Evolutionary conservation across 179 eudicot genomes (phyloP).

Genomic region (Patellifolia procumbens): DNA sequence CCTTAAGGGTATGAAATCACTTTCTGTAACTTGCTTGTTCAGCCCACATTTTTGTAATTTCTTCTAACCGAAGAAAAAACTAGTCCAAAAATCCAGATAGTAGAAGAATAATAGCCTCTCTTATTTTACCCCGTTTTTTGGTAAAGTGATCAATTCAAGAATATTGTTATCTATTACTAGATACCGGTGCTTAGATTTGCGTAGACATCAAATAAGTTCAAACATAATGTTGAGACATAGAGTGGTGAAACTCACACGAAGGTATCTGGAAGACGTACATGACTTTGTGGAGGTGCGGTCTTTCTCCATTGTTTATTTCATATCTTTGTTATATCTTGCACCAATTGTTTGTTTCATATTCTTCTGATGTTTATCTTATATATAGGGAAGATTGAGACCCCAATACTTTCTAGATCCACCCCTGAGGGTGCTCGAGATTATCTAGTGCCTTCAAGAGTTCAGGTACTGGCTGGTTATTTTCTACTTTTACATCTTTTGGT

Average conservation of each 20-base stretch:
- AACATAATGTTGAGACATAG: slow-evolving; percentile 77
- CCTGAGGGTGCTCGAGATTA: slow-evolving; percentile 99
- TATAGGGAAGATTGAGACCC: slow-evolving; percentile 99
- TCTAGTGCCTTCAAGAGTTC: slow-evolving; percentile 95
- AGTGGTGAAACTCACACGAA: slow-evolving; percentile 74
- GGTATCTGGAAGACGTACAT: slow-evolving; percentile 85
- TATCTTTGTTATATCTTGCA: neutral
- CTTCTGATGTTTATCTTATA: slow-evolving; percentile 45
- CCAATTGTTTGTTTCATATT: slow-evolving; percentile 22
- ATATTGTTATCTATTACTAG: slow-evolving; percentile 38
- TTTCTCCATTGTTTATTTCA: slow-evolving; percentile 3
- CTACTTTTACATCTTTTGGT: neutral
- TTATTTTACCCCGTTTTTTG: slow-evolving; percentile 2
- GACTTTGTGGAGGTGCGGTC: slow-evolving; percentile 79
- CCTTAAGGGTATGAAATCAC: neutral
- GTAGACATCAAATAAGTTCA: slow-evolving; percentile 74
- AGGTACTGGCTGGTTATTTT: slow-evolving; percentile 49
- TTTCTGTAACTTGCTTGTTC: neutral
- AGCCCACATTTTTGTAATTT: neutral
- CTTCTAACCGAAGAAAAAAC: neutral
- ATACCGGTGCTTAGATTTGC: slow-evolving; percentile 91
- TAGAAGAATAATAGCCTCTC: neutral
- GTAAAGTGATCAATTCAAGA: slow-evolving; percentile 12
- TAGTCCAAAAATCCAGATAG: neutral
- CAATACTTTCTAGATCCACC: slow-evolving; percentile 92